Evolutionary conservation across 2,329 filamentous ascomycete genomes (phyloP).

Genomic region (Paecilomyces sp.): DNA sequence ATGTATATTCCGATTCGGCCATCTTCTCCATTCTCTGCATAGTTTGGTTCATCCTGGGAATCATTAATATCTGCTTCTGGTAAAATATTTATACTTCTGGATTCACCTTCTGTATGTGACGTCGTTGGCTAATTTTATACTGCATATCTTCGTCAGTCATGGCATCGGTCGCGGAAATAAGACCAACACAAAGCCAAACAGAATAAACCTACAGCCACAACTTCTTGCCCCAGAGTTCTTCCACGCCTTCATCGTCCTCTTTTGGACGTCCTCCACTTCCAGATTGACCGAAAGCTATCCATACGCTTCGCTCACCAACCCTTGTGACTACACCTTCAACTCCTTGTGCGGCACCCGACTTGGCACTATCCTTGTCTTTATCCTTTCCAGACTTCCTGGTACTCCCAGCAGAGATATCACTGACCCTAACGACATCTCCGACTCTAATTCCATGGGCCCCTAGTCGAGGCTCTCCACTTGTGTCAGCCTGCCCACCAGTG

Average conservation of each 20-base stretch:
- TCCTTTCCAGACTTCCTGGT: conserved; percentile 21
- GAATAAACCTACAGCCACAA: conserved; percentile 53
- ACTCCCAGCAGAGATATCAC: conserved; percentile 22
- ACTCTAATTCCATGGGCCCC: conserved; percentile 41
- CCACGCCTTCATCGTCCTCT: conserved; percentile 36
- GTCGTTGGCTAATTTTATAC: conserved; percentile 60
- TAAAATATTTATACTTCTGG: background rate
- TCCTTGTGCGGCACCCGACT: conserved; percentile 20
- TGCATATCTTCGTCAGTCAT: conserved; percentile 22
- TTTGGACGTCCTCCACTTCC: conserved; percentile 25
- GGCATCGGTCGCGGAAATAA: background rate
- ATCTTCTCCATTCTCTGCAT: conserved; percentile 54
- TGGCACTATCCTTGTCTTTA: conserved; percentile 26
- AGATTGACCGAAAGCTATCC: conserved; percentile 38
- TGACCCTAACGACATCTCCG: conserved; percentile 41
- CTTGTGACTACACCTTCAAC: conserved; percentile 42
- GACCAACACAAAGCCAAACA: background rate
- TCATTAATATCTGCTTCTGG: background rate
- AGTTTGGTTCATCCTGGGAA: conserved; percentile 53
- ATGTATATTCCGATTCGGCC: conserved; percentile 47
- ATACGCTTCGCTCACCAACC: conserved; percentile 34
- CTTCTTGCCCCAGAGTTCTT: conserved; percentile 48
- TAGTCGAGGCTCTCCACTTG: conserved; percentile 35
- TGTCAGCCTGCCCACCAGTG: conserved; percentile 18
- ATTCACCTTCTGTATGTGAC: conserved; percentile 56